Percentiles rank a stretch among this genome's conserved stretches.
These are phyloP conservation scores for Geranomyces michiganensis DNA, from an alignment of 192 early-diverging fungal genomes.

Conservation along the genomic window DNA sequence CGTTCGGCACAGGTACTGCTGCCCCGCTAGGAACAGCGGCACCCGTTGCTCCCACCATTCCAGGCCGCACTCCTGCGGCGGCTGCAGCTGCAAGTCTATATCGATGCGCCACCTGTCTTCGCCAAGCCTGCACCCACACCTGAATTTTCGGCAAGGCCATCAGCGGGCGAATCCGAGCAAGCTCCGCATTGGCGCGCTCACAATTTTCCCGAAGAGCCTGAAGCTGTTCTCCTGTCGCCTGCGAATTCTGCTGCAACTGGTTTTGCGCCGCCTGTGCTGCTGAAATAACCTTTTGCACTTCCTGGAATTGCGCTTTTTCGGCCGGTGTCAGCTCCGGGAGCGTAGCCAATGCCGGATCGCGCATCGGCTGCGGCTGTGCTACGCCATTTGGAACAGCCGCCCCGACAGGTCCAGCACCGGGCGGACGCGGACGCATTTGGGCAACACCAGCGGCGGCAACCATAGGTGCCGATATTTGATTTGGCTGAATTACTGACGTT, in stretches of 20 bases:
- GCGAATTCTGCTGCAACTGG: no score
- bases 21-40: not conserved
- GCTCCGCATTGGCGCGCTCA: no score
- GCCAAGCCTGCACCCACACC: slow-evolving; percentile 3
- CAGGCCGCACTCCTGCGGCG: not conserved
- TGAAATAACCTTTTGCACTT: not conserved
- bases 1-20: not conserved
- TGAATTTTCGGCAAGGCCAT: no score
- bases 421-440: not conserved
- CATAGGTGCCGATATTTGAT: not conserved
- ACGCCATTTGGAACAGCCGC: not conserved
- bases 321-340: not conserved
- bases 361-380: not conserved
- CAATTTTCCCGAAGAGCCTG: no score
- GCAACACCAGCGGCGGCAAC: not conserved
- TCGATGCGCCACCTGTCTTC: not conserved
- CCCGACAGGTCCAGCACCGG: not conserved
- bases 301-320: slow-evolving; percentile 4
- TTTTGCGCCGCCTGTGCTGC: no score
- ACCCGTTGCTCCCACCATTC: not conserved
- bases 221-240: no score
- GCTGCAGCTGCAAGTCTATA: not conserved
- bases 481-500: not conserved
- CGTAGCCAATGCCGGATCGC: not conserved
- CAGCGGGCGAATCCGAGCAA: no score